Conservation (phyloP, 331 rosid genomes). For the Prunus yedoensis region DNA sequence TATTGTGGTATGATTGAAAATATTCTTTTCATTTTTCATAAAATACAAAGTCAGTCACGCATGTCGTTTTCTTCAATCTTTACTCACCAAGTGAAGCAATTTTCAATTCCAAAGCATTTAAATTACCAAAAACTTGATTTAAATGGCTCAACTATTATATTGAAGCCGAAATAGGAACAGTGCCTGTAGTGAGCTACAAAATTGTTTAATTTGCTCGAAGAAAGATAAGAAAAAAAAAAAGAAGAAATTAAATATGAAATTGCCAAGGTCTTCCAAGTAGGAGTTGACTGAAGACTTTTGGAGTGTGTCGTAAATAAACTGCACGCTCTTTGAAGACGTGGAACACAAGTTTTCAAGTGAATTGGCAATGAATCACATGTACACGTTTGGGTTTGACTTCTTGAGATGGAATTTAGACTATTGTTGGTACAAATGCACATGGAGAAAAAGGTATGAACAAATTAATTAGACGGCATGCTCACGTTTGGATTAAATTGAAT, state of each 20-base stretch:
- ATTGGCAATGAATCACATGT: neutral
- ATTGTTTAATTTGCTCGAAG: neutral
- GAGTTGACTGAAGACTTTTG: neutral
- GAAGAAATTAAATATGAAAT: neutral
- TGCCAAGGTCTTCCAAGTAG: neutral
- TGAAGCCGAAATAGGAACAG: slow-evolving; percentile 27
- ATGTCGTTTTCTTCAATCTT: neutral
- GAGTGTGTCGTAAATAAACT: neutral
- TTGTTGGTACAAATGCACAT: neutral
- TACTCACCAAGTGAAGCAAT: no score
- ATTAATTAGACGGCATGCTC: no score
- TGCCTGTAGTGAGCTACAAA: neutral
- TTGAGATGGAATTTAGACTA: neutral
- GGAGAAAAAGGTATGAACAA: neutral
- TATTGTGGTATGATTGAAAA: neutral
- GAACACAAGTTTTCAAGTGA: slow-evolving; percentile 6
- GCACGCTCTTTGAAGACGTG: neutral
- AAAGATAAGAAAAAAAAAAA: neutral
- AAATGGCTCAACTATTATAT: neutral
- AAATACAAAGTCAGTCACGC: neutral
- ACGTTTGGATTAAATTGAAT: no score
- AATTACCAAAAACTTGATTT: neutral
- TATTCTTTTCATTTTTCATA: neutral
- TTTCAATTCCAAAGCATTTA: slow-evolving; percentile 3
- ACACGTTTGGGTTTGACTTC: slow-evolving; percentile 7